phyloP scores from a whole-genome alignment of 345 rosid species.

The Citrus inodora region DNA sequence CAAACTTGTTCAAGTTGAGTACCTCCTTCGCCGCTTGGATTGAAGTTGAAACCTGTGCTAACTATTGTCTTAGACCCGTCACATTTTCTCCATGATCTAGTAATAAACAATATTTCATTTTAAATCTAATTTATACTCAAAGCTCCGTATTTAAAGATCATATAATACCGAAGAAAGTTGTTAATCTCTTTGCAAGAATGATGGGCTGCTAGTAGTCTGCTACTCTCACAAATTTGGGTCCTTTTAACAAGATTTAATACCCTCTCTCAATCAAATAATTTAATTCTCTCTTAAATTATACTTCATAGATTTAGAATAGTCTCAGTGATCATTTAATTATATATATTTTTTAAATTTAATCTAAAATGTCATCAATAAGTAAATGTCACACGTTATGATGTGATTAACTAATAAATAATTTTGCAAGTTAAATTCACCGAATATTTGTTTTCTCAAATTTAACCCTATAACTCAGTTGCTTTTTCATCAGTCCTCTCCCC shows the following conservation, averaged over 20 bases:
- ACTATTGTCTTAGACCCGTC: background rate
- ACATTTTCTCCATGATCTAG: background rate
- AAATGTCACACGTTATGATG: no score
- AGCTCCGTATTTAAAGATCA: background rate
- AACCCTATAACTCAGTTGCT: background rate
- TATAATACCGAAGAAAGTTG: no score
- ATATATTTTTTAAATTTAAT: no score
- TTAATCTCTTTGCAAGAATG: no score
- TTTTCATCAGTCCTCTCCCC: background rate
- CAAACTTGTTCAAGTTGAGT: constrained; percentile 70
- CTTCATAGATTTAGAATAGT: no score
- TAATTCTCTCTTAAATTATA: no score
- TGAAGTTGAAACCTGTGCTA: constrained; percentile 17
- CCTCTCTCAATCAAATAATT: no score
- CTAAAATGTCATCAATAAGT: fast-evolving
- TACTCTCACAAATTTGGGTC: no score
- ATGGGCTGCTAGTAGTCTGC: no score
- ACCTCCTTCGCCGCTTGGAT: constrained; percentile 77
- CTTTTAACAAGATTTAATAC: no score
- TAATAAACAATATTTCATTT: background rate
- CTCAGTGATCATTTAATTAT: fast-evolving
- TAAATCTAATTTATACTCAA: background rate
- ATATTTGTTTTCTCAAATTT: background rate
- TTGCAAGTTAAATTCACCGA: background rate
- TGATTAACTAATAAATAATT: no score